phyloP scores from a whole-genome alignment of 208 protist genomes.

The Trypanosoma platydactyli region DNA sequence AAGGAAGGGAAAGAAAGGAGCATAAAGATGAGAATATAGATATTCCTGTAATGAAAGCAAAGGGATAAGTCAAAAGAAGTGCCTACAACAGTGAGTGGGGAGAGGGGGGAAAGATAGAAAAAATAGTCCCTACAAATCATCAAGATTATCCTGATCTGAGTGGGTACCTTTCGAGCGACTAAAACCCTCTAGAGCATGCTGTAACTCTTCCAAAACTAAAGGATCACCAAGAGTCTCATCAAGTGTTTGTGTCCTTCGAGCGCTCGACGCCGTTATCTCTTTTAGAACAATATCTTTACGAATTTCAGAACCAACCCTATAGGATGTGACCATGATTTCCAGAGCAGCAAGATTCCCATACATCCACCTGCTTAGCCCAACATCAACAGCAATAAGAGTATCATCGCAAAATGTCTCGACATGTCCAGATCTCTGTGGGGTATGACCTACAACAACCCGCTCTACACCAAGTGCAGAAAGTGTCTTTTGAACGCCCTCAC shows the following conservation, averaged over 20 bases:
- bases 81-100: background rate
- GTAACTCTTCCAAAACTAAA: slow-evolving; percentile 28
- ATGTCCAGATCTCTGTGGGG: slow-evolving; percentile 49
- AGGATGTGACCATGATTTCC: slow-evolving; percentile 46
- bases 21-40: background rate
- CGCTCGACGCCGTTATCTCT: slow-evolving; percentile 27
- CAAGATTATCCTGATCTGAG: slow-evolving; percentile 17
- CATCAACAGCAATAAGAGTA: slow-evolving; percentile 64
- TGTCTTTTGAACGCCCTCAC: slow-evolving; percentile 35
- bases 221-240: slow-evolving; percentile 27
- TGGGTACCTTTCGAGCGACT: background rate
- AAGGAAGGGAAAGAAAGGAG: slow-evolving; percentile 22
- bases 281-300: slow-evolving; percentile 28
- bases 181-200: slow-evolving; percentile 26
- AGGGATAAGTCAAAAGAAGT: background rate
- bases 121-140: slow-evolving; percentile 25
- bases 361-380: slow-evolving; percentile 78
- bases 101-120: slow-evolving; percentile 8
- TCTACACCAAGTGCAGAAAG: slow-evolving; percentile 37
- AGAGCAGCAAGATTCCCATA: slow-evolving; percentile 61
- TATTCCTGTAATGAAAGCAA: slow-evolving; percentile 5
- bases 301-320: slow-evolving; percentile 17
- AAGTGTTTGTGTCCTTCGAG: slow-evolving; percentile 14
- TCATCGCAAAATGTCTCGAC: slow-evolving; percentile 64
- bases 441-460: slow-evolving; percentile 80